Evolutionary conservation across 495 filamentous ascomycete genomes (phyloP), one percentile per base, ranked within the genome.

Genomic region (Penicillium samsonianum): DNA sequence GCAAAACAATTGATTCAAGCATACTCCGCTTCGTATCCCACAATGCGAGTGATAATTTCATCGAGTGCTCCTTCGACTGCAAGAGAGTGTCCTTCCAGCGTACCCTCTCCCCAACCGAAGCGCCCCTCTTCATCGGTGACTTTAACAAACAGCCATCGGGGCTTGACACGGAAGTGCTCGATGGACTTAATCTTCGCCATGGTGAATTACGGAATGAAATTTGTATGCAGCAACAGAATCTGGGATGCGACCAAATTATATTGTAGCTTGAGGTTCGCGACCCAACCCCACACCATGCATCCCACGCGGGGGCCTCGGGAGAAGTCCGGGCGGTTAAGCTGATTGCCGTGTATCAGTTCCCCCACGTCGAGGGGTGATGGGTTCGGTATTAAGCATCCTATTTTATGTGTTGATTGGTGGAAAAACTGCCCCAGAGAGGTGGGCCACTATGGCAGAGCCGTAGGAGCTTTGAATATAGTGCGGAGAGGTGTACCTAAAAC

Each of bases 111-210:
- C 90, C 90, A 93, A n/a, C 90, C 90, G 38, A 76, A 76, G 12
- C 80, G 73, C 28, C 80, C 85, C 12, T 81, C 76, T 30, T 86
- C 82, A 64, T 90, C 87, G 25, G 79, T 84, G 61, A 92, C 78
- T 65, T 91, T 92, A 57, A 92, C 90, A 57, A 93, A 92, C 10
- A 93, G 79, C 90, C 90, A 93, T 28, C 88, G 79, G 16, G 88
- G 89, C 9, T 85, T 82, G n/a, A 91, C 83, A 20, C 88, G 83
- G 65, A 91, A 91, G 65, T 90, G 89, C 61, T 91, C 88, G 49
- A 91, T 85, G n/a, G 71, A 79, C 48, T 79, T 79, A 57, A 91
- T 91, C 66, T 83, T 87, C 4, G 76, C 79, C 88, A 91, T 91
- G 55, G 16, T 56, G 38, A 10, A 4, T 2, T 8, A 28, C 0